Evolutionary conservation across 2,329 filamentous ascomycete genomes (phyloP).

Genomic region (Coniochaeta hoffmannii): DNA sequence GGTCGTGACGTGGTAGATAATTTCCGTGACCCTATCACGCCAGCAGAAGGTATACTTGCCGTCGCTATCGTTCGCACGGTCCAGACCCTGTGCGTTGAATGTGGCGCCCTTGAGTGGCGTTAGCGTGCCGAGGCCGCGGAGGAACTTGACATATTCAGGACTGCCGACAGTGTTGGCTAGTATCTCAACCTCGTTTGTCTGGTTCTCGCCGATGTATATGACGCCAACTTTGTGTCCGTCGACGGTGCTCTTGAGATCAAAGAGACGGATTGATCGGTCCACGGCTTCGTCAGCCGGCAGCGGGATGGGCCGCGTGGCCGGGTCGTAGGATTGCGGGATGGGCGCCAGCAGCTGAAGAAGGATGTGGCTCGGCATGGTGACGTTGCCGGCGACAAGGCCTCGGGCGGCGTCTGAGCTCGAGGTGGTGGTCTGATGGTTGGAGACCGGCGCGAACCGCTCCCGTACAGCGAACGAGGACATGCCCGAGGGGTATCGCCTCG

Average conservation of each 20-base stretch:
- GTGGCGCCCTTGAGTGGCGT: constrained; percentile 73
- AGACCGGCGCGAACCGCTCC: constrained; percentile 45
- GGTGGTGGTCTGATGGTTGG: constrained; percentile 10
- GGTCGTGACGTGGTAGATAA: constrained; percentile 91
- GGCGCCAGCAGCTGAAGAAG: constrained; percentile 63
- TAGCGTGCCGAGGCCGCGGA: constrained; percentile 74
- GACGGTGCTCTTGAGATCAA: constrained; percentile 83
- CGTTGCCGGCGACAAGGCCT: constrained; percentile 30
- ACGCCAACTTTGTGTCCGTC: constrained; percentile 95
- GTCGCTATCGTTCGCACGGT: constrained; percentile 69
- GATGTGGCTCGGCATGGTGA: constrained; percentile 65
- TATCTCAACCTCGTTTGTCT: constrained; percentile 76
- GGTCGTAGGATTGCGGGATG: constrained; percentile 47
- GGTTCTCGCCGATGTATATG: constrained; percentile 83
- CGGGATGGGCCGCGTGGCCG: constrained; percentile 60
- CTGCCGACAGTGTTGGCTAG: constrained; percentile 82
- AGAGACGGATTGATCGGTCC: constrained; percentile 66
- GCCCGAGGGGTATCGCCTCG: constrained; percentile 64
- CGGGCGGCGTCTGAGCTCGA: constrained; percentile 28
- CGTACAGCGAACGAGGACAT: constrained; percentile 52
- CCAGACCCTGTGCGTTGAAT: constrained; percentile 90
- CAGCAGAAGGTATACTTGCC: constrained; percentile 88
- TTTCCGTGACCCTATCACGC: constrained; percentile 90
- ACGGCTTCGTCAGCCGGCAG: constrained; percentile 65
- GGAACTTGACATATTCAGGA: constrained; percentile 78